A percentile compares a stretch with the other conserved stretches of the same genome.
These are phyloP conservation scores for Trichophaea hybrida DNA, from an alignment of 2,329 filamentous ascomycete species.

Conservation along the genomic window DNA sequence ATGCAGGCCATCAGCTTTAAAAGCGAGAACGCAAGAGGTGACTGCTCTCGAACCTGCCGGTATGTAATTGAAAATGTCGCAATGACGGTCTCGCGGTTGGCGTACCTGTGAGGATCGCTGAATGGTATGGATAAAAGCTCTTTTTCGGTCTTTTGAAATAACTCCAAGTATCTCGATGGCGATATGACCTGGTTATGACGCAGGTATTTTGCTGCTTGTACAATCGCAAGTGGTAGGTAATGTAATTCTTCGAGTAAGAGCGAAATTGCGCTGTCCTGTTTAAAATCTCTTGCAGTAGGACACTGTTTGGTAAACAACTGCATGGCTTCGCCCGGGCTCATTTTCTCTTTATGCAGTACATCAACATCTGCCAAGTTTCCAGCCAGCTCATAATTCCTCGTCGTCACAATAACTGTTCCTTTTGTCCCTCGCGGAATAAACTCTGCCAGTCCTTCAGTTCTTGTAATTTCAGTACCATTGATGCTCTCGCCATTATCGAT, in stretches of 20 bases:
- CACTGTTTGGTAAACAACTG: background rate
- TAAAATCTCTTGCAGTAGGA: background rate
- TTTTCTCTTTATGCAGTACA: background rate
- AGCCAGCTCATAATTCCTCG: constrained; percentile 4
- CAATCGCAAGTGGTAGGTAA: constrained; percentile 10
- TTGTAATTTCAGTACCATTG: background rate
- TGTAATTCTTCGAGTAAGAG: constrained; percentile 3
- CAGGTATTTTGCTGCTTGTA: constrained; percentile 1
- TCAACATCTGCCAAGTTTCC: background rate
- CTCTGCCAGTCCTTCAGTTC: background rate
- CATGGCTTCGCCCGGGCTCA: background rate
- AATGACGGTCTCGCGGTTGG: background rate
- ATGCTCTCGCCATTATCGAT: background rate
- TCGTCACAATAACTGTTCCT: constrained; percentile 12
- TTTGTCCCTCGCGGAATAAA: constrained; percentile 7
- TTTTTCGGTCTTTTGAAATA: background rate
- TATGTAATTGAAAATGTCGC: background rate
- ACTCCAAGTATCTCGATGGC: background rate
- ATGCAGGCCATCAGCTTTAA: background rate
- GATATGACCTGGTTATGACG: background rate
- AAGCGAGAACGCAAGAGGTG: background rate
- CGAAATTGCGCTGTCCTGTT: background rate
- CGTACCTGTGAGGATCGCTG: background rate
- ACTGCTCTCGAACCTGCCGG: background rate
- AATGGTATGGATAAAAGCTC: background rate